Evolutionary conservation across 768 basidiomycete species (phyloP).

Genomic region (Lyophyllum semitale): DNA sequence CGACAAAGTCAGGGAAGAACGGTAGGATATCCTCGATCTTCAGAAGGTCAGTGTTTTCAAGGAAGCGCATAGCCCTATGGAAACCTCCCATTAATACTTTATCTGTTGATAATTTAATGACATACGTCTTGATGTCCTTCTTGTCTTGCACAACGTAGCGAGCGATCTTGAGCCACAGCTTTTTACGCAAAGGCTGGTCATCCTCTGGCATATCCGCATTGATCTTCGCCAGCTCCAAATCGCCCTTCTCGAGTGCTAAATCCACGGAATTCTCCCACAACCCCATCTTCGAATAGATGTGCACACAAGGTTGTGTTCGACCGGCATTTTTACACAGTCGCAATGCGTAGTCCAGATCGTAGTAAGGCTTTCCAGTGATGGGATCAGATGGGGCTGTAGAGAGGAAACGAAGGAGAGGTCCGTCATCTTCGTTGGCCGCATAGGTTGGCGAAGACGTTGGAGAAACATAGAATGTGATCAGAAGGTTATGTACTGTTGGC

Average conservation of each 20-base stretch:
- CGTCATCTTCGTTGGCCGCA: constrained; percentile 58
- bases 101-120: constrained; percentile 17
- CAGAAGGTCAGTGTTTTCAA: constrained; percentile 91
- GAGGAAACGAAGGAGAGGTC: constrained; percentile 80
- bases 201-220: constrained; percentile 96
- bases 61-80: constrained; percentile 90
- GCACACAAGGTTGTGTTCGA: constrained; percentile 87
- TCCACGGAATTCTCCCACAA: constrained; percentile 96
- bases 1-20: constrained; percentile 99
- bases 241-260: constrained; percentile 90
- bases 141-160: constrained; percentile 97
- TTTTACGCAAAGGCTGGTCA: constrained; percentile 84
- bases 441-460: constrained; percentile 41
- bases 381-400: constrained; percentile 81
- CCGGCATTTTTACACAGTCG: constrained; percentile 85
- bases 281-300: constrained; percentile 97
- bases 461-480: constrained; percentile 83
- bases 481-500: constrained; percentile 89
- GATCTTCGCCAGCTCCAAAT: constrained; percentile 91
- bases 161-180: constrained; percentile 98
- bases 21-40: constrained; percentile 99
- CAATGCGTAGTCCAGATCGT: constrained; percentile 95
- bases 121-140: constrained; percentile 97
- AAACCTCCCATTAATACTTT: constrained; percentile 1
- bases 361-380: constrained; percentile 84